Conservation (phyloP, 257 asterid genomes). For the Paulownia fortunei region DNA sequence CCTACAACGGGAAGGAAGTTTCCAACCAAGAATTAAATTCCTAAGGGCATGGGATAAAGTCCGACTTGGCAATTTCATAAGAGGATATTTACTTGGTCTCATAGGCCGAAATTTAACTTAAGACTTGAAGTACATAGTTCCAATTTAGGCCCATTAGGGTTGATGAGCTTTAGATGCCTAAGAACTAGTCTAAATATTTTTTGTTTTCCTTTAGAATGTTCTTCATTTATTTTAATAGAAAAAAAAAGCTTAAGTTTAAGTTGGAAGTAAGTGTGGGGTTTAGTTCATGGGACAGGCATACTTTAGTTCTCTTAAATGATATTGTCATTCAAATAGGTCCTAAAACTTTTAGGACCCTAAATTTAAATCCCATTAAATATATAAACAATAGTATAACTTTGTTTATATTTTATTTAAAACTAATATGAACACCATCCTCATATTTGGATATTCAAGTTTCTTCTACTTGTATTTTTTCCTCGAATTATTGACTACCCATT, state of each 20-base stretch:
- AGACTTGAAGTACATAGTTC: neutral
- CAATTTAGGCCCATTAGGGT: slow-evolving; percentile 5
- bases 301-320: neutral
- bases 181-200: neutral
- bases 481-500: neutral
- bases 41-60: neutral
- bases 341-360: neutral
- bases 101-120: neutral
- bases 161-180: neutral
- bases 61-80: neutral
- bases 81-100: neutral
- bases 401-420: neutral
- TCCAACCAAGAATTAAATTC: neutral
- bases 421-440: neutral
- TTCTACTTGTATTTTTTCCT: neutral
- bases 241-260: neutral
- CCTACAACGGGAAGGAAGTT: too few species aligned
- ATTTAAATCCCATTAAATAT: neutral
- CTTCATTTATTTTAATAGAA: neutral
- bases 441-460: neutral
- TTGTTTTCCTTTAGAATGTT: neutral
- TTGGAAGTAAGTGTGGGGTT: neutral
- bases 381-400: neutral
- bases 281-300: neutral
- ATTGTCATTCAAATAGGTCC: neutral